These are phyloP conservation scores for Aspergillus ustus DNA, from an alignment of 2,329 filamentous ascomycete species.

Conservation along the genomic window DNA sequence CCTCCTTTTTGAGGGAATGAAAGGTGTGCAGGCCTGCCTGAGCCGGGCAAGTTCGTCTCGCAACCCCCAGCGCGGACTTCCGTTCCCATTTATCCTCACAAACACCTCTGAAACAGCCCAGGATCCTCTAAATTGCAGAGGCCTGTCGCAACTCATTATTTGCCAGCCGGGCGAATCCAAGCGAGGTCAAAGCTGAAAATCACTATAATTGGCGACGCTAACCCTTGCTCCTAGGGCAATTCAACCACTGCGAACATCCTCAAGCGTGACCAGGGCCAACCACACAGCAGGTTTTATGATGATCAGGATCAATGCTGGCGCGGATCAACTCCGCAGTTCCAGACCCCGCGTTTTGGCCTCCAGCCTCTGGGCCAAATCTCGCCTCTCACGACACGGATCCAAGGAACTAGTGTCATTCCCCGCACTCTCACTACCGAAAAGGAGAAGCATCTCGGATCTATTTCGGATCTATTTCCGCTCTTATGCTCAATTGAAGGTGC, in stretches of 20 bases:
- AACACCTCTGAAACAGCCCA: too few species aligned
- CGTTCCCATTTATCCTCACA: too few species aligned
- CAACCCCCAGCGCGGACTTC: too few species aligned
- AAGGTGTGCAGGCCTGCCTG: too few species aligned
- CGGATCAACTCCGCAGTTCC: not conserved
- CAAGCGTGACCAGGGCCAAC: not conserved
- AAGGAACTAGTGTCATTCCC: not conserved
- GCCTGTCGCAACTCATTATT: too few species aligned
- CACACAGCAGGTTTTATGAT: not conserved
- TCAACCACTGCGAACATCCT: not conserved
- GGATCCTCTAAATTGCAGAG: too few species aligned
- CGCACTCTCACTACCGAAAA: not conserved
- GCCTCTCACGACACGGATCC: not conserved
- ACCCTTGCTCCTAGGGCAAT: not conserved
- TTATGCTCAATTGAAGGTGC: not conserved
- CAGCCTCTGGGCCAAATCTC: not conserved
- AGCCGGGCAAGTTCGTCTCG: too few species aligned
- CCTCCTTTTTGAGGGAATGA: too few species aligned
- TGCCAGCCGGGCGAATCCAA: too few species aligned
- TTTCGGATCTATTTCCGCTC: constrained; percentile 6
- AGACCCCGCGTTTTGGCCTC: not conserved
- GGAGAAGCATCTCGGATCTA: not conserved
- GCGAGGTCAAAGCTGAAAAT: too few species aligned
- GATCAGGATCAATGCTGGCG: not conserved
- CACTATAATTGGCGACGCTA: not conserved